These are phyloP conservation scores for Dillenia turbinata DNA, from an alignment of 164 flowering plant species.

Conservation along the genomic window DNA sequence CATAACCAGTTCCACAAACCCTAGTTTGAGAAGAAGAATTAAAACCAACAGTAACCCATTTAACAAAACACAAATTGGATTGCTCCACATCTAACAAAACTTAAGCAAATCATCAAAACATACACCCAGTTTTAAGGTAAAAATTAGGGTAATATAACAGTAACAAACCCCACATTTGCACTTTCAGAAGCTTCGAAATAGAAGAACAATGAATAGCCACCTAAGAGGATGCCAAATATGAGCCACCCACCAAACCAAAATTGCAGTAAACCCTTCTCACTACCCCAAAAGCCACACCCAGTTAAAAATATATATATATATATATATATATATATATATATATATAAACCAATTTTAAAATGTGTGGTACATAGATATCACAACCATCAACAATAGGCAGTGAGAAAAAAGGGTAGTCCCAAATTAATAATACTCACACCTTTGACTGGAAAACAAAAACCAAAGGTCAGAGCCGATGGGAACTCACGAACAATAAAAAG, in stretches of 20 bases:
- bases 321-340: neutral
- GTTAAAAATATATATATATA: neutral
- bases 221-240: constrained; percentile 7
- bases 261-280: constrained; percentile 2
- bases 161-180: neutral
- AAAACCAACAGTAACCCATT: too few relatives aligned
- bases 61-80: neutral
- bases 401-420: neutral
- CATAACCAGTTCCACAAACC: too few relatives aligned
- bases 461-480: neutral
- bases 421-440: constrained; percentile 1
- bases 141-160: constrained; percentile 20
- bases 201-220: constrained; percentile 12
- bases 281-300: constrained; percentile 2
- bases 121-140: neutral
- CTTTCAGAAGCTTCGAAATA: neutral
- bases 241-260: constrained; percentile 10
- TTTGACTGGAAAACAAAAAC: constrained; percentile 12
- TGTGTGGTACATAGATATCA: too few relatives aligned
- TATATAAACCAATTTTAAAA: neutral
- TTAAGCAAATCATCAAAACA: constrained; percentile 12
- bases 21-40: too few relatives aligned
- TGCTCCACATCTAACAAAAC: constrained; percentile 1
- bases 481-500: neutral
- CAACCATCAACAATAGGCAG: neutral